These are phyloP conservation scores for Allium sativum DNA, from an alignment of 106 monocot genomes.

Conservation along the genomic window DNA sequence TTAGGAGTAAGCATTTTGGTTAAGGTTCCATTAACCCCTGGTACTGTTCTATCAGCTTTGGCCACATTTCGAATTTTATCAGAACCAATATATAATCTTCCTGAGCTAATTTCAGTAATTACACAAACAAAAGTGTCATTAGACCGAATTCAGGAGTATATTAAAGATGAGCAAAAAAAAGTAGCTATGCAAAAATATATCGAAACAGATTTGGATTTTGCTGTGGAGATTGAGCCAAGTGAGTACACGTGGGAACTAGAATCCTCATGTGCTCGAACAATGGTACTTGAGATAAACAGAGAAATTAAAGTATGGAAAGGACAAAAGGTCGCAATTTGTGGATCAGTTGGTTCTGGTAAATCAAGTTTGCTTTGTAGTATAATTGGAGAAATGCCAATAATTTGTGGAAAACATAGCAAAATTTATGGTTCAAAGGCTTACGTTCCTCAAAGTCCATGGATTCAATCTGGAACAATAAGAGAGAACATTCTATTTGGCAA, in stretches of 20 bases:
- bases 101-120: constrained; percentile 62
- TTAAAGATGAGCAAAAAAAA: constrained; percentile 27
- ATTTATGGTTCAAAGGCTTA: constrained; percentile 59
- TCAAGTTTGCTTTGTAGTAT: constrained; percentile 62
- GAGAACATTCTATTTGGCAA: constrained; percentile 86
- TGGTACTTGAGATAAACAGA: constrained; percentile 31
- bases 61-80: constrained; percentile 82
- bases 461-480: constrained; percentile 57
- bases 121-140: constrained; percentile 79
- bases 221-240: constrained; percentile 55
- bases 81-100: constrained; percentile 87
- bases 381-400: constrained; percentile 58
- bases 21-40: constrained; percentile 44
- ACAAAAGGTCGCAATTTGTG: constrained; percentile 65
- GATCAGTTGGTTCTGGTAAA: constrained; percentile 73
- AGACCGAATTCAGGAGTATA: constrained; percentile 54
- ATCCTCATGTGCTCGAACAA: constrained; percentile 13
- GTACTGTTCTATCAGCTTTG: constrained; percentile 70
- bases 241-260: constrained; percentile 48
- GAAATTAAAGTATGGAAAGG: constrained; percentile 47
- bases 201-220: constrained; percentile 8
- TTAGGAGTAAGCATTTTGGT: constrained; percentile 58
- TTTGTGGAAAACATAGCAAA: constrained; percentile 20
- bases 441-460: constrained; percentile 76
- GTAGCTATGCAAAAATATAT: background rate